Base-by-base conservation (phyloP, 2,329 filamentous ascomycete species). In the Verticillium dahliae region DNA sequence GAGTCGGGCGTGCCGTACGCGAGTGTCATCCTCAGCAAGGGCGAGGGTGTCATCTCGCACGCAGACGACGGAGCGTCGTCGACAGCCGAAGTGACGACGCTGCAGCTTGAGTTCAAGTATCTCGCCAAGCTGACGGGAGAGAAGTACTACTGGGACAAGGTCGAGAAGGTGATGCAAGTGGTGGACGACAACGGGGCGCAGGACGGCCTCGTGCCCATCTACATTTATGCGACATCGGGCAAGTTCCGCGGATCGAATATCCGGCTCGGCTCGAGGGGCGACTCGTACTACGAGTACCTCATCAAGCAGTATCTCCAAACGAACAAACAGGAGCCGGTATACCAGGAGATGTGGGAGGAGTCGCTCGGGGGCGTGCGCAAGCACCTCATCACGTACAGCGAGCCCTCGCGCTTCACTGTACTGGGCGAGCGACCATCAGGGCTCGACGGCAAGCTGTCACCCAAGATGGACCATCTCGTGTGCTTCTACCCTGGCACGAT, bases 231-330 rank as follows among this genome's bases (percentile, higher is more conserved):
- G 4, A 85, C 87, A 34, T 86, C 80, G 13, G 95, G 95, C 61
- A 78, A 86, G 60, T 99, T 98, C 76, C 84, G 86, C 58, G 92
- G 91, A 22, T 77, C 86, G 22, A 96, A 97, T 71, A 94, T 99
- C 69, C 90, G 95, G 18, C 82, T 98, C 27, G 95, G 95, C 45
- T 97, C 92, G 73, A 86, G 95, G 64, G 95, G 95, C 56, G 95
- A 99, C 78, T 97, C 93, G 57, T 99, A 98, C 77, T 99, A 99
- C 76, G 92, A 99, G 77, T 99, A 99, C 74, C 85, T 99, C 58
- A 96, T 98, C 80, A 99, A 99, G 78, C 95, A 99, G 74, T 98
- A 96, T 72, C 82, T 97, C 22, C 95, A 99, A 75, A 99, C 95
- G 13, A 91, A 90, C 61, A 87, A 90, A 72, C 82, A 93, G 70